Base-by-base conservation (phyloP, 768 basidiomycete genomes). In the Leucosporidium yakuticum region DNA sequence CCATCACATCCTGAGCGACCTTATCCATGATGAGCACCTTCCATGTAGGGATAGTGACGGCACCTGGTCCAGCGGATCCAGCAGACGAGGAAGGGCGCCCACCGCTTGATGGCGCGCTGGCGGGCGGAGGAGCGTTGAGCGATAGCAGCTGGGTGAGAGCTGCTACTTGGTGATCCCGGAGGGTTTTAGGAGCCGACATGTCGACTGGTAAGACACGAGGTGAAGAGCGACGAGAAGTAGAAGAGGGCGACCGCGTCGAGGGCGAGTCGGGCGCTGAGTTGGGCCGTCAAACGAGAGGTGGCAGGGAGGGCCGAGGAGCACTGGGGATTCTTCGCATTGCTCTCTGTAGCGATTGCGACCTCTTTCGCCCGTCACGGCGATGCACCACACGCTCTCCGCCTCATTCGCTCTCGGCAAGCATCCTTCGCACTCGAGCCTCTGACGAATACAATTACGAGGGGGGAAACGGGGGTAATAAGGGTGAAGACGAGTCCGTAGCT, bases 1-100 rank as follows among this genome's bases (percentile, higher is more conserved):
- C 96, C 48, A 99, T 83, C 27, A 98, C 87, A 78, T 98, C 96
- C 78, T 98, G 96, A 29, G 92, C 95, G 74, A 88, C 85, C 76
- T 96, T 91, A 79, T 99, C 96, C 63, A 99, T 82, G 2, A 99
- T 88, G 15, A 99, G 81, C 20, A 98, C 87, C 79, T 99, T 99
- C 95, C 96, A 99, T 7, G 96, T 87, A 8, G 91, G 86, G 36
- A 91, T 69, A 36, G 55, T 14, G 65, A 34, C 7, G 48, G 51
- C 17, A 56, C 39, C 39, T 8, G 39, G 39, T 44, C 39, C 70
- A 21, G 67, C 58, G 14, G 39, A 8, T 44, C 39, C 39, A 44
- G 39, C 39, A 44, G 39, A 44, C 20, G 9, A 39, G 11, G n/a
- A 21, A 17, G 56, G 68, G 53, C 53, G 61, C 11, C 21, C n/a